A percentile compares a stretch with the other conserved stretches of the same genome.
These are phyloP conservation scores for Botrytis fragariae DNA, from an alignment of 2,329 filamentous ascomycete genomes.

Conservation along the genomic window DNA sequence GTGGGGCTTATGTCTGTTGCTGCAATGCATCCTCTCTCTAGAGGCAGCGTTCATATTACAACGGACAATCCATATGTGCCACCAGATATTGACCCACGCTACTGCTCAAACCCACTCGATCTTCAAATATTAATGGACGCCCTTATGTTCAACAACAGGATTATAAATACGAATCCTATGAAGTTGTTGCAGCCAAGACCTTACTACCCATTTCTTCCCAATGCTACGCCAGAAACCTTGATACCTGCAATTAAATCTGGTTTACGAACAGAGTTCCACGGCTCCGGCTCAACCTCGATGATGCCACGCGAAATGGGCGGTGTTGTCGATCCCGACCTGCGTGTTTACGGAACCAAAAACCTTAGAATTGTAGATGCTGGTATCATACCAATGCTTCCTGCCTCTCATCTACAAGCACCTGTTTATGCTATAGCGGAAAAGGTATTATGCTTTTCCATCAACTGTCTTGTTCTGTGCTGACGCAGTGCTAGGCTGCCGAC, in stretches of 20 bases:
- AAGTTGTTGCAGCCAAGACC: slow-evolving; percentile 26
- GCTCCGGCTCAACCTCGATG: slow-evolving; percentile 31
- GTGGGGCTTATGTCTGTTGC: slow-evolving; percentile 31
- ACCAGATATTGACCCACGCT: slow-evolving; percentile 47
- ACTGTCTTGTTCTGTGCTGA: not conserved
- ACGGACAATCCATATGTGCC: slow-evolving; percentile 41
- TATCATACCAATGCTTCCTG: slow-evolving; percentile 26
- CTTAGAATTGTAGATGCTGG: slow-evolving; percentile 31
- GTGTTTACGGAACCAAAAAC: slow-evolving; percentile 28
- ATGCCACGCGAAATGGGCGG: slow-evolving; percentile 27
- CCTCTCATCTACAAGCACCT: slow-evolving; percentile 25
- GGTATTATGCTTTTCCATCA: slow-evolving; percentile 32
- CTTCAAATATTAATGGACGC: slow-evolving; percentile 30
- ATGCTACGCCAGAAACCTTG: slow-evolving; percentile 26
- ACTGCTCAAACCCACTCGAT: slow-evolving; percentile 32
- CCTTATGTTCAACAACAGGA: slow-evolving; percentile 31
- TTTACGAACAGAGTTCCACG: slow-evolving; percentile 32
- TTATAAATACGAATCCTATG: slow-evolving; percentile 31
- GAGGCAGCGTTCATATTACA: slow-evolving; percentile 56
- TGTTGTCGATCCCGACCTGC: slow-evolving; percentile 28
- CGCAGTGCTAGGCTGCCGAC: slow-evolving; percentile 28
- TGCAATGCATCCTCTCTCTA: slow-evolving; percentile 53
- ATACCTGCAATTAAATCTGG: slow-evolving; percentile 27
- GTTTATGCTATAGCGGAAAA: slow-evolving; percentile 31
- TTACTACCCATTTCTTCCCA: slow-evolving; percentile 30